Evolutionary conservation across 2,329 filamentous ascomycete genomes (phyloP), one percentile per base, ranked within the genome.

Genomic region (Colletotrichum somersetense): DNA sequence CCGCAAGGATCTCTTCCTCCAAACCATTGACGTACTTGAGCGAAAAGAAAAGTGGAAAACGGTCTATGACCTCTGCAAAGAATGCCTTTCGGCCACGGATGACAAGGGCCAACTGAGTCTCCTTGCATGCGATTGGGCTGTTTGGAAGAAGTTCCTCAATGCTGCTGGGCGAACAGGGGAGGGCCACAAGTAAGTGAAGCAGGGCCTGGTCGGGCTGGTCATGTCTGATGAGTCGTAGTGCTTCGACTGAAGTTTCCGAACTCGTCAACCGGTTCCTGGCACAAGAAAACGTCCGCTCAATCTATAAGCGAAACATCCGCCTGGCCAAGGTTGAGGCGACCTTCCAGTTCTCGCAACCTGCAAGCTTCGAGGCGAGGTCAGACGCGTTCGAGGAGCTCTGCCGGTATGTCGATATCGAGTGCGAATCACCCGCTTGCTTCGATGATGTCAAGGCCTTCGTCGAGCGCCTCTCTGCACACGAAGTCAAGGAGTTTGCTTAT

Each of bases 401-500:
- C 16, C 75, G 77, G 16, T 83, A 83, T 56, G 76, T 85, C 26
- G 73, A 80, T 2, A 77, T 80, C 44, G 79, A 84, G 65, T 78
- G 77, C n/a, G 73, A 73, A 0, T 81, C 79, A n/a, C 77, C 80
- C 5, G 79, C 81, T 8, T 85, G 81, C 67, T 88, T 89, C 66
- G 82, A 84, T 44, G 86, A 88, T 61, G 75, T 88, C 52, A 87
- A 84, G 71, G 73, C 74, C 1, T 87, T 85, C 66, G 78, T 85
- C 3, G 81, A 85, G 52, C 77, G 79, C 26, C 80, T 90, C 0
- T 80, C 77, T 1, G 78, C 81, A 2, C 75, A 79, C 0, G 85
- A 87, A 8, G 75, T 84, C 10, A 81, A 80, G 53, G 76, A 81
- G 33, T 75, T 88, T 10, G 78, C 85, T 5, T 78, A 83, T 8